phyloP scores from a whole-genome alignment of 495 filamentous ascomycete species.

The Trichoderma reesei region DNA sequence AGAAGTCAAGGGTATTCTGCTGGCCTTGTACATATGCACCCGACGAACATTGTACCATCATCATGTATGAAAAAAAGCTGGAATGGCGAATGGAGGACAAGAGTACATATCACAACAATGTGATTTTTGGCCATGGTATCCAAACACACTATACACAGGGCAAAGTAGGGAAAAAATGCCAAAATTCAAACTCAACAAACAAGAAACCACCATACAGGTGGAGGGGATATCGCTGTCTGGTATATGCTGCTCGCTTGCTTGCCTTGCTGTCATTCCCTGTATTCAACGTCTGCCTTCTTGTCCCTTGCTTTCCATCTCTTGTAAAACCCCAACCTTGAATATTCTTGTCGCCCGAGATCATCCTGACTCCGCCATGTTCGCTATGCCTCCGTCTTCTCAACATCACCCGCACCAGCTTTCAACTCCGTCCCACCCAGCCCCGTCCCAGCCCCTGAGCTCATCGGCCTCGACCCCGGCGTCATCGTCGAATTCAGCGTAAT shows the following conservation, averaged over 20 bases:
- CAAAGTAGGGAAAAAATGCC: not conserved
- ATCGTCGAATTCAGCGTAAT: slow-evolving; percentile 34
- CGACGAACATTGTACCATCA: not conserved
- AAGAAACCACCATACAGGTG: not conserved
- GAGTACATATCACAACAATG: not conserved
- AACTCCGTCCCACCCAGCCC: not conserved
- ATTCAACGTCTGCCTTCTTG: not conserved
- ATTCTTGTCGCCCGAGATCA: no score
- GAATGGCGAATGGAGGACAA: not conserved
- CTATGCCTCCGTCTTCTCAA: slow-evolving; percentile 6
- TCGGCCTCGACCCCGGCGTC: slow-evolving; percentile 18
- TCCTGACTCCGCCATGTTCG: slow-evolving; percentile 2
- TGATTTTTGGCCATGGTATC: not conserved
- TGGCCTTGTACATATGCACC: slow-evolving; percentile 1
- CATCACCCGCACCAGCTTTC: not conserved
- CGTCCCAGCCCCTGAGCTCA: slow-evolving; percentile 16
- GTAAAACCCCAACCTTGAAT: not conserved
- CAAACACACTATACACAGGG: not conserved
- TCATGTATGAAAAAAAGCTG: not conserved
- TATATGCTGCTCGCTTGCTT: not conserved
- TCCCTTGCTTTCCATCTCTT: not conserved
- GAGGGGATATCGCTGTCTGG: not conserved
- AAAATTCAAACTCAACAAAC: not conserved
- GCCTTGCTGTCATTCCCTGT: not conserved
- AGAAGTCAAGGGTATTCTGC: slow-evolving; percentile 4